These are phyloP conservation scores for Scenedesmus sp. DNA, from an alignment of 163 green algal genomes.

Conservation along the genomic window DNA sequence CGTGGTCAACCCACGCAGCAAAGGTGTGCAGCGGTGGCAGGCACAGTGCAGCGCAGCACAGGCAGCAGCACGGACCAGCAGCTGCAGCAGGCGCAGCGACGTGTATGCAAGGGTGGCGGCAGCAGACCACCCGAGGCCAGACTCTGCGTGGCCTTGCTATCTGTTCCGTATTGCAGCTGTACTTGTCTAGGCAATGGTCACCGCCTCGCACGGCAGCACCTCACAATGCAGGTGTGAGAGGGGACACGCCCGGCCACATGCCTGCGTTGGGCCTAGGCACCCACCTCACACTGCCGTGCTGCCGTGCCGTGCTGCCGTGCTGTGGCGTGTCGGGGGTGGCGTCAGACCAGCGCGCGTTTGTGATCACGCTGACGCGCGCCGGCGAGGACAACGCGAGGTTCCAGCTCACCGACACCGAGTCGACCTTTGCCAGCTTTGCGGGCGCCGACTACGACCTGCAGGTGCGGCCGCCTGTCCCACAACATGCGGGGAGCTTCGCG, in stretches of 20 bases:
- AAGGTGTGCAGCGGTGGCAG: not conserved
- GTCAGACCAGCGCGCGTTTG: slow-evolving; percentile 80
- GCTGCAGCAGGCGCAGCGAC: no score
- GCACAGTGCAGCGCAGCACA: not conserved
- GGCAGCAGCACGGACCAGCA: not conserved
- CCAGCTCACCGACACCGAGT: slow-evolving; percentile 79
- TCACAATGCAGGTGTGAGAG: no score
- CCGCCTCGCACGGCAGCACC: no score
- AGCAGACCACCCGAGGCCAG: not conserved
- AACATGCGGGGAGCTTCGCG: no score
- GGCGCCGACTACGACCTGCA: slow-evolving; percentile 93
- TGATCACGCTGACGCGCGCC: slow-evolving; percentile 87
- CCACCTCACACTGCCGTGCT: no score
- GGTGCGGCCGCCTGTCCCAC: no score
- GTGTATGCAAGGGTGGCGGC: not conserved
- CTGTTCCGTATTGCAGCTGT: not conserved
- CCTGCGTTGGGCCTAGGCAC: no score
- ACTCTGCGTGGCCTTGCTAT: not conserved
- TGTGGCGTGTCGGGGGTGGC: not conserved
- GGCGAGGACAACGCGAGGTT: slow-evolving; percentile 93
- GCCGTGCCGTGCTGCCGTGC: not conserved
- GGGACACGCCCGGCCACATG: no score
- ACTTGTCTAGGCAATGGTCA: not conserved
- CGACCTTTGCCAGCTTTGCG: slow-evolving; percentile 86
- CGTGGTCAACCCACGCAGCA: slow-evolving; percentile 68